These are phyloP conservation scores for Sporobolomyces pararoseus DNA, from an alignment of 768 basidiomycete species.

Conservation along the genomic window DNA sequence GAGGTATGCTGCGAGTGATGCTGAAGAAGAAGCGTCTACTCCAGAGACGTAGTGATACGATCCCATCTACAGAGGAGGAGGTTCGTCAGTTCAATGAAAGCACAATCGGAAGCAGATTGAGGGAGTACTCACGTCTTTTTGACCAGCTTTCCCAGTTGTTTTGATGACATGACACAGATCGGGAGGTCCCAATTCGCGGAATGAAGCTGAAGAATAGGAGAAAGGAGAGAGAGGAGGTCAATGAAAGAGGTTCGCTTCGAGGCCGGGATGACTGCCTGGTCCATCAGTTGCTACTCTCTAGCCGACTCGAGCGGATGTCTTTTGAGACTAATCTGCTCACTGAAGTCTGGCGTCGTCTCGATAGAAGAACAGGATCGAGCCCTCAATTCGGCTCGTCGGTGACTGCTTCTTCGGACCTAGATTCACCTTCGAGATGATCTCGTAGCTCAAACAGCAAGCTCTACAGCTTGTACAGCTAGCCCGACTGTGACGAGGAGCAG, in stretches of 20 bases:
- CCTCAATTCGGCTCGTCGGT: no score
- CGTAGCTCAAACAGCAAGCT: no score
- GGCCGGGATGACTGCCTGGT: no score
- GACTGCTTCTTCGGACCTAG: no score
- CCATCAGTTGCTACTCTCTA: no score
- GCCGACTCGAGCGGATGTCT: no score
- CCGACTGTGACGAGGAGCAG: not conserved
- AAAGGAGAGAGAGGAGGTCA: conserved; percentile 13
- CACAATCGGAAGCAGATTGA: no score
- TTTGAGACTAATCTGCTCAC: no score
- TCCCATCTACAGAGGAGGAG: conserved; percentile 61
- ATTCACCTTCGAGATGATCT: no score
- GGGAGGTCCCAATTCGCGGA: conserved; percentile 94
- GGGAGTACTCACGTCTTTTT: conserved; percentile 75
- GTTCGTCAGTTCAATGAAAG: not conserved
- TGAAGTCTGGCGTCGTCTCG: no score
- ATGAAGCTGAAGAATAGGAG: conserved; percentile 63
- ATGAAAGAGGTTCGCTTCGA: conserved; percentile 26
- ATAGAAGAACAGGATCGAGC: no score
- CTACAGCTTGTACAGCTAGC: no score
- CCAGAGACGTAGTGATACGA: conserved; percentile 98
- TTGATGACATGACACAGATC: conserved; percentile 95
- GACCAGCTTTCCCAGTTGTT: conserved; percentile 73
- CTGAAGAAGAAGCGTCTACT: conserved; percentile 97
- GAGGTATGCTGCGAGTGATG: conserved; percentile 94